phyloP scores from a whole-genome alignment of 2,329 filamentous ascomycete species.

The Trichoderma oligosporum region DNA sequence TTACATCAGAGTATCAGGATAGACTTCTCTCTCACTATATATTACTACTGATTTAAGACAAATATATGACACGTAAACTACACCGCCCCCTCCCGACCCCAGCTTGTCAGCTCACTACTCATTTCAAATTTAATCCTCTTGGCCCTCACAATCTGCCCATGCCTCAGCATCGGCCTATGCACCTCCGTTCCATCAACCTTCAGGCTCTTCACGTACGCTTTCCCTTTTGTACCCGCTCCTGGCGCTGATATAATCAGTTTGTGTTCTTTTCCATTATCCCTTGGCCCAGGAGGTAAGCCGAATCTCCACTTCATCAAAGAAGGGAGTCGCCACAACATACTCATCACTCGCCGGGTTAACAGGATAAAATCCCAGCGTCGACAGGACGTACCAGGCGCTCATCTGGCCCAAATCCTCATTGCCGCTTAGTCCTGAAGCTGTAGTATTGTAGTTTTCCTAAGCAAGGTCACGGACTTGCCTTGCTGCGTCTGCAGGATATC shows the following conservation, averaged over 20 bases:
- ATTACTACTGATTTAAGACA: background rate
- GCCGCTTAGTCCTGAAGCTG: slow-evolving; percentile 42
- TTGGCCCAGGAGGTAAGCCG: slow-evolving; percentile 33
- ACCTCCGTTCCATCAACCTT: slow-evolving; percentile 39
- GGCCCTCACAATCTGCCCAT: slow-evolving; percentile 39
- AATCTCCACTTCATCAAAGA: slow-evolving; percentile 43
- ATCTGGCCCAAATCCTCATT: slow-evolving; percentile 50
- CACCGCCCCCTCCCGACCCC: slow-evolving; percentile 20
- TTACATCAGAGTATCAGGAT: background rate
- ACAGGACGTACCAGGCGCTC: slow-evolving; percentile 49
- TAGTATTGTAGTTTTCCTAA: slow-evolving; percentile 41
- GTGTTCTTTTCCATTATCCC: slow-evolving; percentile 3
- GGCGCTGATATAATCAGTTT: slow-evolving; percentile 40
- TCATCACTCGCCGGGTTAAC: slow-evolving; percentile 43
- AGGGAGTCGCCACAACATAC: slow-evolving; percentile 44
- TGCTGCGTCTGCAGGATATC: slow-evolving; percentile 37
- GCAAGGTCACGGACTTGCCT: slow-evolving; percentile 30
- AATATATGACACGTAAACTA: background rate
- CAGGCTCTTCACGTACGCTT: slow-evolving; percentile 38
- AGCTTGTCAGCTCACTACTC: slow-evolving; percentile 35
- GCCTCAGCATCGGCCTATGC: slow-evolving; percentile 36
- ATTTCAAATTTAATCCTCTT: slow-evolving; percentile 43
- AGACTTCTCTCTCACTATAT: no score
- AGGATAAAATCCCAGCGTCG: slow-evolving; percentile 45
- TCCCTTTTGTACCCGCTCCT: slow-evolving; percentile 36